Base-by-base conservation (phyloP, 129 eudicot species). In the Rutidosis leptorrhynchoides region DNA sequence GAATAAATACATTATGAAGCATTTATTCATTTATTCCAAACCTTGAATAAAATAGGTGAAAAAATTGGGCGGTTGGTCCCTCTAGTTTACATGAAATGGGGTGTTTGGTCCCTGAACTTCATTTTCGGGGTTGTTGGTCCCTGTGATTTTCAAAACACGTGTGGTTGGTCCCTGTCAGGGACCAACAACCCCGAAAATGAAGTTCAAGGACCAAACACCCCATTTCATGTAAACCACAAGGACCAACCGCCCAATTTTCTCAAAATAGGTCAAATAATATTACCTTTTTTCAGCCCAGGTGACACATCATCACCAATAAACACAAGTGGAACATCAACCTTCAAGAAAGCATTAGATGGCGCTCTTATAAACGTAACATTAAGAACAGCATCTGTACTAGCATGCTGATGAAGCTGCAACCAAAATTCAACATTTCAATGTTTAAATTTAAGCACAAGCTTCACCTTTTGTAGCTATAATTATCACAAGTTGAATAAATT, bases 301-400 rank as follows among this genome's bases (percentile, higher is more conserved):
- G 95, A 93, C 15, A 93, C 84, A 58, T 93, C 99, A 9, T 93
- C 99, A 65, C 99, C 99, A 71, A 87, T 93, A 70, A 83, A 93
- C 58, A 88, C 85, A 9, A 93, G 95, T 64, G 99, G 99, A 69
- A 93, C 88, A 27, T 93, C 99, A 74, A 93, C 86, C 84, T 82
- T 93, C 80, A 93, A 60, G 51, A 85, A 72, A 70, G 99, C 96
- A 74, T 81, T 63, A 24, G 96, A 76, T 15, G 98, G 98, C 25
- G 98, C 98, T 75, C 96, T 85, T 37, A 93, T 74, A 77, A 93
- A 93, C 27, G 99, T 93, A 49, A 93, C 89, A 84, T 93, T 93
- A 12, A 89, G 79, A 32, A 86, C 74, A 20, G 92, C 89, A 77
- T 93, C 96, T 33, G 95, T 77, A 55, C 81, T 84, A 57, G 99